Conservation (phyloP, 768 basidiomycete genomes). For the Suillus subaureus region DNA sequence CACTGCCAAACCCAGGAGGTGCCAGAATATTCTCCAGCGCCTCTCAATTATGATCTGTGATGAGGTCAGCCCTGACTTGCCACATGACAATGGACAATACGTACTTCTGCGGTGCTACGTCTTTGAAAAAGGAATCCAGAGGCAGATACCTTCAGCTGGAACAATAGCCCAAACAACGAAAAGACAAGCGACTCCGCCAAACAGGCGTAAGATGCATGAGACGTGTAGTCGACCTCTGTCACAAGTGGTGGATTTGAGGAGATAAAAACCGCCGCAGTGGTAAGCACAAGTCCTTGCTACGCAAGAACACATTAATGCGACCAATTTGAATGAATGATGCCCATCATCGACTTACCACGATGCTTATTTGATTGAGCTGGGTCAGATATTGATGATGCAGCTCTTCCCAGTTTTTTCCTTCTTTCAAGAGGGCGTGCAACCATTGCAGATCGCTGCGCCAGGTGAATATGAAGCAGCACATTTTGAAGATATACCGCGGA, state of each 20-base stretch:
- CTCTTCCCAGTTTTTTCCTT: not conserved
- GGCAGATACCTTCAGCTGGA: not conserved
- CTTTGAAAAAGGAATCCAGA: not conserved
- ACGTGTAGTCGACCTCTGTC: not conserved
- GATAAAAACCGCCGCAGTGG: not conserved
- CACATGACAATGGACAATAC: not conserved
- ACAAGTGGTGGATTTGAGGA: not conserved
- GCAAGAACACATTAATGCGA: not conserved
- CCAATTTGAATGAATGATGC: not conserved
- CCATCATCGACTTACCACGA: not conserved
- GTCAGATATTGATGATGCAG: not conserved
- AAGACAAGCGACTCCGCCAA: not conserved
- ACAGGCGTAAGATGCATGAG: not conserved
- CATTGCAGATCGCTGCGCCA: not conserved
- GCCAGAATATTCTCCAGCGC: slow-evolving; percentile 1
- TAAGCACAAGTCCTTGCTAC: not conserved
- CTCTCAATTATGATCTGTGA: not conserved
- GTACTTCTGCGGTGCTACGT: not conserved
- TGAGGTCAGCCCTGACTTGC: not conserved
- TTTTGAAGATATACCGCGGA: not conserved
- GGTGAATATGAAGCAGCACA: not conserved
- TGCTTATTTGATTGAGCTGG: not conserved
- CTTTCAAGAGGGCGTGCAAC: not conserved
- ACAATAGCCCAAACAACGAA: not conserved
- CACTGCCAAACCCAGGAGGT: not conserved